phyloP scores from a whole-genome alignment of 768 basidiomycete genomes.

The Trichaptum fuscoviolaceum region DNA sequence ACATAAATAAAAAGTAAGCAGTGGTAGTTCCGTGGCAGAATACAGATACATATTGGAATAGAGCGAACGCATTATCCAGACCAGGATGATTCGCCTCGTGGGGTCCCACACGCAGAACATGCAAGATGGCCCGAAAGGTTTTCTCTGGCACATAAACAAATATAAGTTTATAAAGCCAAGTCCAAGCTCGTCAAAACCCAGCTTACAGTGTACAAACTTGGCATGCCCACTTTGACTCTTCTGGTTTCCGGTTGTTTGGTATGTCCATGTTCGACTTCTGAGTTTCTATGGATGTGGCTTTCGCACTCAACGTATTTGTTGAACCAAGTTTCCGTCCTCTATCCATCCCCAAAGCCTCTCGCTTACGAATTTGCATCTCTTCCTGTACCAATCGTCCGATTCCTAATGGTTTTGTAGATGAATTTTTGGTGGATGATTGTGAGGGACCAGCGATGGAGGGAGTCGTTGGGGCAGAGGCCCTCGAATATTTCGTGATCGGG shows the following conservation, averaged over 20 bases:
- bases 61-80: not conserved
- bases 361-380: slow-evolving; percentile 41
- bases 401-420: slow-evolving; percentile 14
- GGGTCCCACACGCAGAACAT: slow-evolving; percentile 58
- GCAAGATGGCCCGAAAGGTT: slow-evolving; percentile 51
- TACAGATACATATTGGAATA: not conserved
- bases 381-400: slow-evolving; percentile 34
- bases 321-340: slow-evolving; percentile 6
- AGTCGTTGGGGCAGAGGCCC: not conserved
- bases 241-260: slow-evolving; percentile 19
- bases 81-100: slow-evolving; percentile 35
- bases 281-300: not conserved
- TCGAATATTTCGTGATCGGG: not conserved
- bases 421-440: not conserved
- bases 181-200: not conserved
- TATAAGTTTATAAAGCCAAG: not conserved
- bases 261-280: slow-evolving; percentile 12
- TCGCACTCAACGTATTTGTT: not conserved
- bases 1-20: not conserved
- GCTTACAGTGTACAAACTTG: slow-evolving; percentile 61
- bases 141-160: slow-evolving; percentile 27
- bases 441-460: not conserved
- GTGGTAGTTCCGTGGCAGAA: not conserved
- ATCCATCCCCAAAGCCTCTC: slow-evolving; percentile 39
- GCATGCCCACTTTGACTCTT: slow-evolving; percentile 43